A percentile compares a stretch with the other conserved stretches of the same genome.
These are phyloP conservation scores for Jackrogersella multiformis DNA, from an alignment of 495 filamentous ascomycete genomes.

Conservation along the genomic window DNA sequence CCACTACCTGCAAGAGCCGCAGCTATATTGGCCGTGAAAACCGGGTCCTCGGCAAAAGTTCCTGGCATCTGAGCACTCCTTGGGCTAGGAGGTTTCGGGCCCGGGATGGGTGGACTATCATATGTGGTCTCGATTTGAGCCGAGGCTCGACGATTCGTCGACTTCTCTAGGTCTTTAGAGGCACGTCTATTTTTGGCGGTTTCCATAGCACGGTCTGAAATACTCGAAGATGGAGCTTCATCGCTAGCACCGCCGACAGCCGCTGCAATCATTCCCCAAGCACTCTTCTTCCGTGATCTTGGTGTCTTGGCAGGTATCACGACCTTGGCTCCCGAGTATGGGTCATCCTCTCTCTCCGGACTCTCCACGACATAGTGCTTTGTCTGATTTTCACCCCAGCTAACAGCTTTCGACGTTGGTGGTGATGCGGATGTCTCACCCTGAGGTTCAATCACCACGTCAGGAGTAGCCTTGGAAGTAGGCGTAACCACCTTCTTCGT, in stretches of 20 bases:
- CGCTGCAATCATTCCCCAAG: conserved; percentile 55
- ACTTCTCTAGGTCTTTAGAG: conserved; percentile 34
- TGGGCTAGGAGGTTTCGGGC: conserved; percentile 51
- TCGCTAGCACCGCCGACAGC: conserved; percentile 49
- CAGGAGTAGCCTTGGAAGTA: conserved; percentile 3
- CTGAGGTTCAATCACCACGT: conserved; percentile 23
- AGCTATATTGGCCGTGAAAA: conserved; percentile 75
- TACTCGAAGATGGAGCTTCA: conserved; percentile 39
- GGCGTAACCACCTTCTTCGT: conserved; percentile 20
- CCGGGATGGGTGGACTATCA: conserved; percentile 48
- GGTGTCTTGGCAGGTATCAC: conserved; percentile 38
- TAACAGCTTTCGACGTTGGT: conserved; percentile 58
- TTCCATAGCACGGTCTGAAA: conserved; percentile 24
- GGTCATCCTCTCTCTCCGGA: conserved; percentile 53
- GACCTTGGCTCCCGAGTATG: conserved; percentile 39
- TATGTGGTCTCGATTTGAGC: conserved; percentile 35
- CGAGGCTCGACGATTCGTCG: conserved; percentile 29
- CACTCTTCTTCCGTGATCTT: conserved; percentile 46
- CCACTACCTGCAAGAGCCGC: conserved; percentile 72
- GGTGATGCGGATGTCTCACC: conserved; percentile 43
- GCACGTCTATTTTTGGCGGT: conserved; percentile 22
- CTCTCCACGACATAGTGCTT: conserved; percentile 68
- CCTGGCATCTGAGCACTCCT: conserved; percentile 56
- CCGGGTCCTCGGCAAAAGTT: conserved; percentile 66
- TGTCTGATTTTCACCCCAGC: conserved; percentile 69